Evolutionary conservation across 805 yeast genomes (phyloP), one percentile per base, ranked within the genome.

Genomic region (Isabelozyma pseudorhagii): DNA sequence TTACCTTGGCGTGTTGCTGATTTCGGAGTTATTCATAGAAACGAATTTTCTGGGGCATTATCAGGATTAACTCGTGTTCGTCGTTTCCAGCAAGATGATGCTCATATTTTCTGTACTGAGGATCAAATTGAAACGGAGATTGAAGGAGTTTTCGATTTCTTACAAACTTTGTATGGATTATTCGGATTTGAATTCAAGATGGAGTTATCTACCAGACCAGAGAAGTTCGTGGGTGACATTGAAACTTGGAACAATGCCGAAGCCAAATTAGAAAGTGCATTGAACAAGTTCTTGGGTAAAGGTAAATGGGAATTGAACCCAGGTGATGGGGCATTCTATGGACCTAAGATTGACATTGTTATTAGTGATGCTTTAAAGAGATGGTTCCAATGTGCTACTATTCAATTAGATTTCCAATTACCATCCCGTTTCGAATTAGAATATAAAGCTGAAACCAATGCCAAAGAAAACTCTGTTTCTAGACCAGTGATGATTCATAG

Each of bases 401-500:
- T 94, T 68, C 99, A 94, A 79, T 82, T 94, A 67, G 99, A 94
- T 74, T 94, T 93, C 96, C 99, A 94, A 80, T 80, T 94, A 64
- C 99, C 99, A 57, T 78, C 81, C 62, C 86, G 99, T 74, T 94
- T 94, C 66, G 96, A 88, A 61, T 81, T 94, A 60, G 91, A 87
- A 70, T 94, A 80, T 78, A 87, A 88, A 74, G 80, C 88, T 45
- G 77, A 72, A 49, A 58, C 64, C 46, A 84, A 82, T 73, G 87
- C 80, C 55, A 72, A 71, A 61, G 82, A 62, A 40, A 77, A 79
- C 55, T 81, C 80, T 54, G 78, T 78, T 59, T 82, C 80, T 50
- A 88, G 96, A 72, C 99, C 99, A 46, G 99, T 94, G 49, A 94
- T 94, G 98, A 93, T 94, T 66, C 99, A 94, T 79, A 89, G 99